Evolutionary conservation across 169 alveolate species (phyloP).

Genomic region (Plasmodium relictum): DNA sequence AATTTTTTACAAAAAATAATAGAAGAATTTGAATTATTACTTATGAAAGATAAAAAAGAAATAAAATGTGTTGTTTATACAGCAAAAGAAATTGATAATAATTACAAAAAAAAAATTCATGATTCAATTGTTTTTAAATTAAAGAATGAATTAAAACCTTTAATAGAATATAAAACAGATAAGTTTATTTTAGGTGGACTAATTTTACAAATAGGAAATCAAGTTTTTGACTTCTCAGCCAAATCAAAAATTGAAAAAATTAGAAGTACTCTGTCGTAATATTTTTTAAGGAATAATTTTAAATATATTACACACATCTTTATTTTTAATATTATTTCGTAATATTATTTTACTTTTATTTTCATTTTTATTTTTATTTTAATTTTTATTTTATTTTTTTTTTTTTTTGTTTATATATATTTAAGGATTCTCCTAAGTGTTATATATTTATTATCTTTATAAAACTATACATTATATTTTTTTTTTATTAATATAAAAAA

Average conservation of each 20-base stretch:
- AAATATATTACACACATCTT: background rate
- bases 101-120: constrained; percentile 38
- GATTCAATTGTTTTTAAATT: constrained; percentile 47
- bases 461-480: too few species aligned
- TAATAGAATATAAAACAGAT: constrained; percentile 54
- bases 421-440: too few species aligned
- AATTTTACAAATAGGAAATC: constrained; percentile 65
- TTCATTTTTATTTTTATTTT: too few species aligned
- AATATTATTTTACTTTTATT: too few species aligned
- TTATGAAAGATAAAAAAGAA: constrained; percentile 68
- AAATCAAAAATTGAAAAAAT: constrained; percentile 70
- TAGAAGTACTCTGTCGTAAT: constrained; percentile 33
- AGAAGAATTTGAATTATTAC: constrained; percentile 64
- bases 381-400: too few species aligned
- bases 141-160: constrained; percentile 57
- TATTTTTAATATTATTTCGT: background rate
- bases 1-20: constrained; percentile 46
- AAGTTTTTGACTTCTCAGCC: constrained; percentile 72
- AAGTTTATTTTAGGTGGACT: constrained; percentile 60
- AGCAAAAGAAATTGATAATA: constrained; percentile 54
- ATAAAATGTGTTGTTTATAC: constrained; percentile 70
- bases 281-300: background rate
- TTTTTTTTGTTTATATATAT: too few species aligned
- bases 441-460: too few species aligned
- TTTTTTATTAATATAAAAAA: too few species aligned